Evolutionary conservation across 768 basidiomycete species (phyloP).

Genomic region (Phaffia australis): DNA sequence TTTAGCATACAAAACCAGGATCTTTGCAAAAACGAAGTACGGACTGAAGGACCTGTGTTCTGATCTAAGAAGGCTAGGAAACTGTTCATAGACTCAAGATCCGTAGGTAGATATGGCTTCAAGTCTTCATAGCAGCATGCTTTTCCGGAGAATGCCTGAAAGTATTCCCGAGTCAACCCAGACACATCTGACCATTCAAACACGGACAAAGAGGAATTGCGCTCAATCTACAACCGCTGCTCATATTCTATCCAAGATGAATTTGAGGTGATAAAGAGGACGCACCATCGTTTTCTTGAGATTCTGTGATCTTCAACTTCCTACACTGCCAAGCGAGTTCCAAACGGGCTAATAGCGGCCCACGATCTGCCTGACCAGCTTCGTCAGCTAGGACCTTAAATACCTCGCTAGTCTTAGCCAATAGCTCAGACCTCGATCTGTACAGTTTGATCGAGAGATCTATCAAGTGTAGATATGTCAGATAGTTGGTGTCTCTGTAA

Average conservation of each 20-base stretch:
- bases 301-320: neutral
- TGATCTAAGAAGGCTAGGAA: constrained; percentile 39
- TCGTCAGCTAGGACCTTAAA: constrained; percentile 51
- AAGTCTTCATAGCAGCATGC: constrained; percentile 81
- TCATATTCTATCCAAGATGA: neutral
- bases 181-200: constrained; percentile 27
- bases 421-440: neutral
- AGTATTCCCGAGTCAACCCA: constrained; percentile 55
- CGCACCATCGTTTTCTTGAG: constrained; percentile 3
- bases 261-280: neutral
- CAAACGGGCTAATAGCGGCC: constrained; percentile 59
- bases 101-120: constrained; percentile 45
- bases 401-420: constrained; percentile 37
- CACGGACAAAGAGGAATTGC: constrained; percentile 29
- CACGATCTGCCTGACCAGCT: constrained; percentile 63
- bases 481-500: constrained; percentile 19
- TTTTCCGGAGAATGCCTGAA: constrained; percentile 63
- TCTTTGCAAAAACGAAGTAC: neutral
- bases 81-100: neutral
- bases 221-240: neutral
- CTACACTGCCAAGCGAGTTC: constrained; percentile 51
- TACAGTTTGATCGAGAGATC: neutral
- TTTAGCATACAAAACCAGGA: constrained; percentile 32
- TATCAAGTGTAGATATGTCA: constrained; percentile 23
- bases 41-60: constrained; percentile 28